Evolutionary conservation across 768 basidiomycete genomes (phyloP).

Genomic region (Holtermanniella nyarrowii): DNA sequence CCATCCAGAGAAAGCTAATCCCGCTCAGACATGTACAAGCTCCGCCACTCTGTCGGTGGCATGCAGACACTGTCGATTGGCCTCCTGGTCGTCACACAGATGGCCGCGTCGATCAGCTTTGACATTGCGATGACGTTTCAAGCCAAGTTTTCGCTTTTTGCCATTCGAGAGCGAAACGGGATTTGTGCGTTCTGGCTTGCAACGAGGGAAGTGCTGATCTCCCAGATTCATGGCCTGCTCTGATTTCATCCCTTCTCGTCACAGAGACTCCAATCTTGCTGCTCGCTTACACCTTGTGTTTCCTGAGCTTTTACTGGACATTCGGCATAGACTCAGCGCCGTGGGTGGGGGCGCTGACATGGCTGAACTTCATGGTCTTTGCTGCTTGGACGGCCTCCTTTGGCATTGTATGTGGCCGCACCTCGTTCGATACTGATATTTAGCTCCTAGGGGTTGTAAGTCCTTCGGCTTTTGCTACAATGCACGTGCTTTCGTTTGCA

Average conservation of each 20-base stretch:
- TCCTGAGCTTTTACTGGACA: slow-evolving; percentile 3
- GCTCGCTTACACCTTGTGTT: not conserved
- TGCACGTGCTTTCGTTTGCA: slow-evolving; percentile 2
- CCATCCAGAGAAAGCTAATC: not conserved
- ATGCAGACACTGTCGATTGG: not conserved
- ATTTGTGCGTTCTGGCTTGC: not conserved
- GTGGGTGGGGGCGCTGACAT: not conserved
- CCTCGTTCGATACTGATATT: slow-evolving; percentile 7
- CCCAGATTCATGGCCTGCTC: slow-evolving; percentile 3
- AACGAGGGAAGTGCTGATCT: too few species aligned
- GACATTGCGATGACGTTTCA: slow-evolving; percentile 3
- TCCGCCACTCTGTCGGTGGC: not conserved
- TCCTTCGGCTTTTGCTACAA: not conserved
- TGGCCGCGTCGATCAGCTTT: not conserved
- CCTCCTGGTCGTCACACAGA: slow-evolving; percentile 1
- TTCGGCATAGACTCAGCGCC: not conserved
- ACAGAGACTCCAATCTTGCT: not conserved
- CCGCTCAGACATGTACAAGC: not conserved
- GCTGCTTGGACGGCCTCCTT: slow-evolving; percentile 49
- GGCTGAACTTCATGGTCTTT: slow-evolving; percentile 46
- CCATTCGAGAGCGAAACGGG: not conserved
- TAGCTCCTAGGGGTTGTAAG: not conserved
- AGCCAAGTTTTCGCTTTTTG: slow-evolving; percentile 2
- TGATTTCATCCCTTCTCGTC: slow-evolving; percentile 4
- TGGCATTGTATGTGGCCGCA: not conserved